Evolutionary conservation across 805 yeast species (phyloP), one percentile per base, ranked within the genome.

Genomic region (Sugiyamaella lignohabitans): DNA sequence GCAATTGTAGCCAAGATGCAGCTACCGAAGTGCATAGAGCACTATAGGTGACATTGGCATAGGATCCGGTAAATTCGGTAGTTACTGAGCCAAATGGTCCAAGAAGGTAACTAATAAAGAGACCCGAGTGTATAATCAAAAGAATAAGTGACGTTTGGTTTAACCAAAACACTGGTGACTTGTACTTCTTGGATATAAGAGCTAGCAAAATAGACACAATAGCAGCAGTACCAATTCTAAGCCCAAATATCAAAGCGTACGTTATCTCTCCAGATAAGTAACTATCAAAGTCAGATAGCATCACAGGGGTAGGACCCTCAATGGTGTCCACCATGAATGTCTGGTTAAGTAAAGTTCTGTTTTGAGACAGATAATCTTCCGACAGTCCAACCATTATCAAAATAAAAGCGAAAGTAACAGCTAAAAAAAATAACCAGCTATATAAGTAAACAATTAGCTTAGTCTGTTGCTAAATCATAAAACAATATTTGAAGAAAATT

Each of bases 91-190:
- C 68, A 53, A 74, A 76, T 1, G 79, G 71, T 8, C 84, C 77
- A 29, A 73, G 57, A 17, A 80, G 59, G 53, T 80, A 79, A 10
- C 66, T 71, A 23, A 84, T 56, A 63, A 74, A 80, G 4, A 88
- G 64, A 2, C 76, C 73, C 1, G 88, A 76, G 45, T 84, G 82
- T 14, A 87, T 47, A 3, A 82, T 62, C 45, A 82, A 64, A 3
- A 79, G 59, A 2, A 76, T 42, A 44, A 91, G 67, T 29, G 84
- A 76, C 2, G 71, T 43, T 59, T 80, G 80, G 63, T 89, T 88
- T 39, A 87, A 64, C n/a, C 80, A 61, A 61, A 87, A 91, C 23
- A 87, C 76, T 5, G 88, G 85, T 0, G 89, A 78, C 19, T 64
- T 72, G 55, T 72, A 77, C 49, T 74, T 76, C 46, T 72, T 74